phyloP scores from a whole-genome alignment of 371 early-diverging fungal species.

The Mortierella sp. region DNA sequence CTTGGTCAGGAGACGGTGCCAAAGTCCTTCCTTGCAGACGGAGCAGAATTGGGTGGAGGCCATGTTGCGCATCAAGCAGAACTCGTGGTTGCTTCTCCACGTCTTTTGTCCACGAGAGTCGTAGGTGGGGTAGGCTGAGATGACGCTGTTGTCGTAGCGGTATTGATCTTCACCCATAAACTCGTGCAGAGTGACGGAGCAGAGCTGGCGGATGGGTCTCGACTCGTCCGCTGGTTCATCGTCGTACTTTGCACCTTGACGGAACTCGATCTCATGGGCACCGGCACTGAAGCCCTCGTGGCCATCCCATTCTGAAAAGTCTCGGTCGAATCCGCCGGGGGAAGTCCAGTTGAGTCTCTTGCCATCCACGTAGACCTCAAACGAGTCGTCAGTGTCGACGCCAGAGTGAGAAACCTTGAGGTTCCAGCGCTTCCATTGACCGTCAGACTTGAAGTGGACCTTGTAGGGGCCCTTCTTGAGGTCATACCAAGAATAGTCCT shows the following conservation, averaged over 20 bases:
- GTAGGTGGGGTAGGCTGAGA: slow-evolving; percentile 63
- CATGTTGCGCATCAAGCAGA: slow-evolving; percentile 74
- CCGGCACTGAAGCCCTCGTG: slow-evolving; percentile 56
- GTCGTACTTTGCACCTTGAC: slow-evolving; percentile 46
- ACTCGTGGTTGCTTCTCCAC: slow-evolving; percentile 65
- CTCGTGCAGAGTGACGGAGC: slow-evolving; percentile 64
- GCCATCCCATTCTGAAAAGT: slow-evolving; percentile 56
- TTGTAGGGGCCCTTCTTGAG: slow-evolving; percentile 61
- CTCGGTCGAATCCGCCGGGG: slow-evolving; percentile 60
- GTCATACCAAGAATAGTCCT: slow-evolving; percentile 68
- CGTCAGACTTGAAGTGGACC: slow-evolving; percentile 60
- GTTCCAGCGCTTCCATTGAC: slow-evolving; percentile 58
- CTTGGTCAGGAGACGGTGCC: slow-evolving; percentile 59
- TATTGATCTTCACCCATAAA: slow-evolving; percentile 59
- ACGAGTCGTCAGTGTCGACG: slow-evolving; percentile 56
- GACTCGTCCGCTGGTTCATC: slow-evolving; percentile 24
- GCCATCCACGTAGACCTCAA: slow-evolving; percentile 59
- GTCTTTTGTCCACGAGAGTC: slow-evolving; percentile 51
- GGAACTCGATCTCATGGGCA: slow-evolving; percentile 49
- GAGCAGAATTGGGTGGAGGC: slow-evolving; percentile 57
- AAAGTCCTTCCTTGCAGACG: slow-evolving; percentile 70
- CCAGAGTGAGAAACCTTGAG: slow-evolving; percentile 64
- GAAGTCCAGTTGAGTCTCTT: slow-evolving; percentile 58
- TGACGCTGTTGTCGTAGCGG: slow-evolving; percentile 51
- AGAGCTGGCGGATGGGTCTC: slow-evolving; percentile 63